phyloP scores from a whole-genome alignment of 345 rosid species.

The Limnanthes douglasii region DNA sequence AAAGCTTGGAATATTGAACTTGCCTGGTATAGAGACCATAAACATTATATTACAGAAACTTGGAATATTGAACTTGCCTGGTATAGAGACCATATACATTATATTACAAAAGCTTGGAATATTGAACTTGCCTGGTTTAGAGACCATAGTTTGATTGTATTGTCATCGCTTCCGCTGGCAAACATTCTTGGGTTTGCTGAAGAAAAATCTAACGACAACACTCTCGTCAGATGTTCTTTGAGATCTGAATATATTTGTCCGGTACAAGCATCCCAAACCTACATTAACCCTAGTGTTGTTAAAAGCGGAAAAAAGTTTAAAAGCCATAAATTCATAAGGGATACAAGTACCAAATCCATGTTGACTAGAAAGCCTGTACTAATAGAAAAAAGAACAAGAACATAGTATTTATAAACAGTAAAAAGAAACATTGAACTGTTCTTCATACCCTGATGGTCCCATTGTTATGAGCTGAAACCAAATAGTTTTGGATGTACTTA shows the following conservation, averaged over 20 bases:
- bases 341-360: too few relatives aligned
- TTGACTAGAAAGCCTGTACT: too few relatives aligned
- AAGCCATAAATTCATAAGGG: too few relatives aligned
- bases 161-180: constrained; percentile 92
- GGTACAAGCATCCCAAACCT: constrained; percentile 86
- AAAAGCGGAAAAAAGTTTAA: too few relatives aligned
- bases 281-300: constrained; percentile 22
- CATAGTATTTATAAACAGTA: constrained; percentile 2
- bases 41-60: too few relatives aligned
- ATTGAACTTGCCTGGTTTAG: constrained; percentile 65
- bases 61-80: too few relatives aligned
- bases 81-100: too few relatives aligned
- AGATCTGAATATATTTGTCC: constrained; percentile 57
- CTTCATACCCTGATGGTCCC: constrained; percentile 59
- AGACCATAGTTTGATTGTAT: constrained; percentile 78
- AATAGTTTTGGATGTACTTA: constrained; percentile 70
- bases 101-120: too few relatives aligned
- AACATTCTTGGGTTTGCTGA: constrained; percentile 60
- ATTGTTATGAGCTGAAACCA: constrained; percentile 84
- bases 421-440: constrained; percentile 3
- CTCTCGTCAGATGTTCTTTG: constrained; percentile 70
- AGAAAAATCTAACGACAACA: constrained; percentile 96
- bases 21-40: too few relatives aligned
- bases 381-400: not conserved
- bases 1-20: too few relatives aligned